phyloP scores from a whole-genome alignment of 2,329 filamentous ascomycete species.

The Emericellopsis cladophorae region DNA sequence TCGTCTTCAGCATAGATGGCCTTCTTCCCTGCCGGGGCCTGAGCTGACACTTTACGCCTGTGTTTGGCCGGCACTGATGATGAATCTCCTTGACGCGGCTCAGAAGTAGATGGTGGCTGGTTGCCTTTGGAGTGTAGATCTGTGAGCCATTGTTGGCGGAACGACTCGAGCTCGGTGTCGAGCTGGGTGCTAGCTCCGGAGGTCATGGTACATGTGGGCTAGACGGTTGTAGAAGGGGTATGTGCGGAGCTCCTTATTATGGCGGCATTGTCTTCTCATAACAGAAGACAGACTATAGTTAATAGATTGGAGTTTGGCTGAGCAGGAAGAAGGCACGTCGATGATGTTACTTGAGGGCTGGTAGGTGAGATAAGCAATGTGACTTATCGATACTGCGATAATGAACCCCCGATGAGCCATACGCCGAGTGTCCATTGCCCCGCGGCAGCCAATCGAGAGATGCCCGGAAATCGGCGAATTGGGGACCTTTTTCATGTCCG shows the following conservation, averaged over 20 bases:
- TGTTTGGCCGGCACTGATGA: conserved; percentile 1
- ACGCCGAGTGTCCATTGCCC: too few species aligned
- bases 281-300: too few species aligned
- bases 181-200: conserved; percentile 20
- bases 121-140: conserved; percentile 46
- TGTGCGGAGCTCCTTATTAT: background rate
- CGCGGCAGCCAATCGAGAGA: too few species aligned
- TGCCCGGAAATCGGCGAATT: background rate
- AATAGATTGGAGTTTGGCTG: too few species aligned
- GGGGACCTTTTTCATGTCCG: background rate
- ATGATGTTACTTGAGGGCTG: too few species aligned
- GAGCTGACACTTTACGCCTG: background rate
- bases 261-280: too few species aligned
- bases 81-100: background rate
- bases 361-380: too few species aligned
- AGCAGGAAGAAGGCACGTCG: too few species aligned
- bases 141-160: conserved; percentile 75
- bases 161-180: conserved; percentile 68
- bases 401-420: too few species aligned
- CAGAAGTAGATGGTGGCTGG: background rate
- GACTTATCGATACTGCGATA: too few species aligned
- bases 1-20: conserved; percentile 17
- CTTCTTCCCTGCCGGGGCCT: too few species aligned
- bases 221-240: background rate
- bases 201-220: conserved; percentile 5